Evolutionary conservation across 169 alveolate species (phyloP).

Genomic region (Plasmodium falciparum): DNA sequence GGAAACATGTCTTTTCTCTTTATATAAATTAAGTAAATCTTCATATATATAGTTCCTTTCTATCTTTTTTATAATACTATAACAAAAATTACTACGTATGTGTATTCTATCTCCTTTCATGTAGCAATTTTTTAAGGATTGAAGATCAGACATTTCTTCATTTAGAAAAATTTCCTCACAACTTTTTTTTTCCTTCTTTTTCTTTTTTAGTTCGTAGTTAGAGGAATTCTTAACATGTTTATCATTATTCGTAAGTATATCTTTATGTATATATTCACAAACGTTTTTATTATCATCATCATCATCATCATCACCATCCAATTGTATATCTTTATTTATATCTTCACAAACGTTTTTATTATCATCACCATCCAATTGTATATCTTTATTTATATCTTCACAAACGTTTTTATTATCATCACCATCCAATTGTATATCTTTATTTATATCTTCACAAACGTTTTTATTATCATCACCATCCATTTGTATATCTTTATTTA

Average conservation of each 20-base stretch:
- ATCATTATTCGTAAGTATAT: too few species aligned
- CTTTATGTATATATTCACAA: not conserved
- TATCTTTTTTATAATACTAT: conserved; percentile 49
- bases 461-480: not conserved
- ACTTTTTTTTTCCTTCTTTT: not conserved
- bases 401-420: not conserved
- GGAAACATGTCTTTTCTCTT: conserved; percentile 46
- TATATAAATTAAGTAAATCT: conserved; percentile 50
- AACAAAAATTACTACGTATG: conserved; percentile 16
- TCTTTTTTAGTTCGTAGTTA: not conserved
- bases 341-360: not conserved
- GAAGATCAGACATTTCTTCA: not conserved
- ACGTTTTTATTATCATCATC: not conserved
- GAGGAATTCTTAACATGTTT: too few species aligned
- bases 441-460: not conserved
- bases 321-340: not conserved
- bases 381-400: not conserved
- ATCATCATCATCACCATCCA: too few species aligned
- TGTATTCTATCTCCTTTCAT: conserved; percentile 3
- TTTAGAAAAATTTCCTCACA: not conserved
- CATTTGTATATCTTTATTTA: not conserved
- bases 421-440: not conserved
- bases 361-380: not conserved
- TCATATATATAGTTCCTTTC: conserved; percentile 55
- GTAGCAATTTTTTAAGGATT: conserved; percentile 7